These are phyloP conservation scores for Yamadazyma pseudoaaseri DNA, from an alignment of 1,139 yeast genomes.

Conservation along the genomic window DNA sequence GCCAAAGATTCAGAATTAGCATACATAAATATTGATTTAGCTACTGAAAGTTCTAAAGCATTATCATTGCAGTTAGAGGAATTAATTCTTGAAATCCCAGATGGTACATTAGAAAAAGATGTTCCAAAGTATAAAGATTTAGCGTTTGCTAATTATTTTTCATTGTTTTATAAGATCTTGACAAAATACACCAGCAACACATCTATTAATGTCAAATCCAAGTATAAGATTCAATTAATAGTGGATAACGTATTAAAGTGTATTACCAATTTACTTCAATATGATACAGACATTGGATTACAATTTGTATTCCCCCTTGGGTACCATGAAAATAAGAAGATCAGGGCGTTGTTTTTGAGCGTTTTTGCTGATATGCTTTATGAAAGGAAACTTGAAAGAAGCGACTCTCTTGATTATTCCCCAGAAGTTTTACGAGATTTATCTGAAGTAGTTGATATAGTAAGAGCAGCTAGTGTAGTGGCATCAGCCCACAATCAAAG, in stretches of 20 bases:
- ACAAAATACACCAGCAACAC: conserved; percentile 51
- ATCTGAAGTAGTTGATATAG: conserved; percentile 25
- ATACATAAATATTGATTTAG: conserved; percentile 60
- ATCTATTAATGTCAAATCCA: conserved; percentile 24
- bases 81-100: conserved; percentile 61
- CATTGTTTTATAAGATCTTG: conserved; percentile 65
- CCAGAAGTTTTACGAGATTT: conserved; percentile 17
- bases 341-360: conserved; percentile 70
- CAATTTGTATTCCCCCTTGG: conserved; percentile 78
- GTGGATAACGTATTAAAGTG: conserved; percentile 68
- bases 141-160: conserved; percentile 70
- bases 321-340: conserved; percentile 62
- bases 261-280: conserved; percentile 64
- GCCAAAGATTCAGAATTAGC: conserved; percentile 42
- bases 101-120: conserved; percentile 57
- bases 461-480: conserved; percentile 62
- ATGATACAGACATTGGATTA: conserved; percentile 77
- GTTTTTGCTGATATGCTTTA: conserved; percentile 68
- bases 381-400: conserved; percentile 30
- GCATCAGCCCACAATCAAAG: conserved; percentile 55
- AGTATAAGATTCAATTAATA: conserved; percentile 55
- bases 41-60: conserved; percentile 63
- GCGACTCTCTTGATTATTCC: conserved; percentile 24
- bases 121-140: conserved; percentile 58
- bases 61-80: conserved; percentile 54